Evolutionary conservation across 2,329 filamentous ascomycete genomes (phyloP), one percentile per base, ranked within the genome.

Genomic region (Aspergillus candidus): DNA sequence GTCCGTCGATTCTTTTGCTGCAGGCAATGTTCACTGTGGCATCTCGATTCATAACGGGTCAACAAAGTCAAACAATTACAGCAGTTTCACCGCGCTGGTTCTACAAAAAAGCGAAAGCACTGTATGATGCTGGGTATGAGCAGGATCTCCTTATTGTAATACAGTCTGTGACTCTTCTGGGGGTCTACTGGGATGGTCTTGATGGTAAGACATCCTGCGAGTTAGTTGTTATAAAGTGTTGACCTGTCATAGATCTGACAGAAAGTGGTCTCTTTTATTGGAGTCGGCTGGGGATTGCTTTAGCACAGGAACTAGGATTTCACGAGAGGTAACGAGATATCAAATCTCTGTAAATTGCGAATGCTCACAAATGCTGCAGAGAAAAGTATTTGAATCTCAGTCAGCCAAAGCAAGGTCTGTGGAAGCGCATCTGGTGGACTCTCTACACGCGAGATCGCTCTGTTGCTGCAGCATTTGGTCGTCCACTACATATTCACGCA

Each of bases 361-460:
- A n/a, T 34, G 6, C 32, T n/a, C 34, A 43, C n/a, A 32, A 11
- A 30, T 11, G 2, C 8, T 15, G n/a, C 11, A 50, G 48, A 12
- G 46, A 48, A 17, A 48, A 11, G 6, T 48, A 48, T 22, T 29
- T n/a, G 5, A n/a, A 12, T 18, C 42, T 48, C 10, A 34, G 34
- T 11, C 38, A 35, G 3, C 35, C 42, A 32, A 35, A 45, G 17
- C 31, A 35, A 33, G 22, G 38, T 22, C 37, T 48, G 6, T 43
- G 42, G 30, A 50, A 50, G 27, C 41, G 48, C 15, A 50, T 50
- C 6, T 50, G 48, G 48, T 50, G 48, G 48, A 48, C 48, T 12
- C 40, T 50, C 7, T 50, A 48, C 27, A 50, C 48, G 7, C 42
- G 48, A 11, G 48, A 50, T 15, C 48, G 48, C 17, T 42, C 48